Conservation (phyloP, 352 stramenopile species). For the Phytophthora rubi region DNA sequence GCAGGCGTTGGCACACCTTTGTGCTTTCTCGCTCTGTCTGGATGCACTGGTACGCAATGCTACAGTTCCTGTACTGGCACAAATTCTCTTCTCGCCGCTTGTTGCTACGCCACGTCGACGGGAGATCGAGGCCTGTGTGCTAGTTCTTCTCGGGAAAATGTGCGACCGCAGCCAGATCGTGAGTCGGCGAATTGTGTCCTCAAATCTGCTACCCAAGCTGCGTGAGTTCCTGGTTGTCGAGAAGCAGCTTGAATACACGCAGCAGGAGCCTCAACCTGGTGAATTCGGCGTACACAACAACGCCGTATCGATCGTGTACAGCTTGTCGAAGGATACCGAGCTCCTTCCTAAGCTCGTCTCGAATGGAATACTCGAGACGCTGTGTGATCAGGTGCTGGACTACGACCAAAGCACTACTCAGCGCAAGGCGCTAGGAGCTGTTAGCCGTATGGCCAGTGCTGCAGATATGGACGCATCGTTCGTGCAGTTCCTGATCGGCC, state of each 20-base stretch:
- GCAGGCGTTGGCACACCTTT: conserved; percentile 63
- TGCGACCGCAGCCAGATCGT: conserved; percentile 54
- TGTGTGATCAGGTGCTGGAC: conserved; percentile 42
- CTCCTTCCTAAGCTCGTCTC: conserved; percentile 68
- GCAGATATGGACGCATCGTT: conserved; percentile 23
- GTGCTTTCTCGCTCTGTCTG: conserved; percentile 65
- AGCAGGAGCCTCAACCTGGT: conserved; percentile 10
- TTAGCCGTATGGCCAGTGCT: conserved; percentile 37
- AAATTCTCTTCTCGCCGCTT: conserved; percentile 70
- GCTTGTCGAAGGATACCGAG: conserved; percentile 68
- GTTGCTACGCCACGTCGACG: conserved; percentile 37
- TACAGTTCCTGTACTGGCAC: conserved; percentile 71
- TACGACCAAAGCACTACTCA: conserved; percentile 51
- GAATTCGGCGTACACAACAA: conserved; percentile 49
- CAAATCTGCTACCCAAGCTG: conserved; percentile 66
- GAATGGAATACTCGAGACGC: conserved; percentile 53
- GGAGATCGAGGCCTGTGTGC: conserved; percentile 44
- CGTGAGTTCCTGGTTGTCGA: conserved; percentile 44
- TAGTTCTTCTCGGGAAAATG: conserved; percentile 60
- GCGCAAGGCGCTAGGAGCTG: conserved; percentile 50
- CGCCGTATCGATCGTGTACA: conserved; percentile 58
- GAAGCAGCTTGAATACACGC: conserved; percentile 21
- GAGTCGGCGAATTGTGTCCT: conserved; percentile 63
- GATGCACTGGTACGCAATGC: conserved; percentile 76
- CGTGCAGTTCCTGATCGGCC: conserved; percentile 21